These are phyloP conservation scores for Withania somnifera DNA, from an alignment of 305 asterid species.

Conservation along the genomic window DNA sequence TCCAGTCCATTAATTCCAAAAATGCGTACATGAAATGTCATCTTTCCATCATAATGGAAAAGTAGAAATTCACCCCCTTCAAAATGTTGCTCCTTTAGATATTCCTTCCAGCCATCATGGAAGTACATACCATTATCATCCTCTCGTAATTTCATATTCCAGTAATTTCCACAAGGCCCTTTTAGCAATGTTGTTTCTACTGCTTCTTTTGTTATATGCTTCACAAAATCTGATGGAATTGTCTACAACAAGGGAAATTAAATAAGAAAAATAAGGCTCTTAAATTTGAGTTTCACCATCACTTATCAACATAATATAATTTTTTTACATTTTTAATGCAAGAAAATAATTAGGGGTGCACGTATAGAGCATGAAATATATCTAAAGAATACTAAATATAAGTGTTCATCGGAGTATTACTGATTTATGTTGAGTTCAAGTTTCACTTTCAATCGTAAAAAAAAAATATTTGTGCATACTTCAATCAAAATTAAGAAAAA, in stretches of 20 bases:
- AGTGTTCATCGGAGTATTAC: too few species aligned
- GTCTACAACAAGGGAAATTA: not conserved
- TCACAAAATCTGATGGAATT: not conserved
- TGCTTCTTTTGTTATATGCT: not conserved
- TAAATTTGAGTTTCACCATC: not conserved
- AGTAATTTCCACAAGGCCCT: not conserved
- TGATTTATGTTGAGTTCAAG: not conserved
- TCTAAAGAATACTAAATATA: too few species aligned
- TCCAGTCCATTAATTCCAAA: not conserved
- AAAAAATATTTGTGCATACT: too few species aligned
- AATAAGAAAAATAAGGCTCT: not conserved
- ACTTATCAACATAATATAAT: too few species aligned
- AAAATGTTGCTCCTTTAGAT: not conserved
- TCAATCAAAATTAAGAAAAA: too few species aligned
- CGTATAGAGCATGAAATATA: not conserved
- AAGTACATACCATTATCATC: not conserved
- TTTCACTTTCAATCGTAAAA: too few species aligned
- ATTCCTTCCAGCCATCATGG: not conserved
- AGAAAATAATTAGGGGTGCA: too few species aligned
- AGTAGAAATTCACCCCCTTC: not conserved
- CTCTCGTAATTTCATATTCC: not conserved
- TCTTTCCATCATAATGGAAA: not conserved
- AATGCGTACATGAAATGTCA: not conserved
- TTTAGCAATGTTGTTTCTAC: not conserved
- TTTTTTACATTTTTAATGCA: not conserved